A percentile compares a stretch with the other conserved stretches of the same genome.
Evolutionary conservation across 2,329 filamentous ascomycete species (phyloP).

Genomic region (Alternaria triticina): DNA sequence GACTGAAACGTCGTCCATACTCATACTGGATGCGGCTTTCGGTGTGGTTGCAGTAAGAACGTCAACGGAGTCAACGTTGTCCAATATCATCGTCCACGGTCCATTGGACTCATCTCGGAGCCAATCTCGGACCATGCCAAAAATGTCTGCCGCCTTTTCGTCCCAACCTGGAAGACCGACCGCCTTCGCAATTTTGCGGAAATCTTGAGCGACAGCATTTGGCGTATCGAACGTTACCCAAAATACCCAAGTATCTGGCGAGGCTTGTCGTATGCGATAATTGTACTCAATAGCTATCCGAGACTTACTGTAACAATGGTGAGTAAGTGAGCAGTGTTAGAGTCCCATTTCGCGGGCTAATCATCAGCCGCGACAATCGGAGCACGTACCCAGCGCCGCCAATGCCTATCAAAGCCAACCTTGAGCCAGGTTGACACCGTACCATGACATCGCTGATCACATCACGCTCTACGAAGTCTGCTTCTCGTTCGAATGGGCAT

Average conservation of each 20-base stretch:
- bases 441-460: not conserved
- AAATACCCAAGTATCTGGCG: not conserved
- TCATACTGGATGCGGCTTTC: not conserved
- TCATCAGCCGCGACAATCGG: not conserved
- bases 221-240: not conserved
- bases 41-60: slow-evolving; percentile 7
- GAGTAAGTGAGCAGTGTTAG: not conserved
- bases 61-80: slow-evolving; percentile 36
- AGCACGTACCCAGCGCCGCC: not conserved
- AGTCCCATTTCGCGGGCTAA: not conserved
- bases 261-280: not conserved
- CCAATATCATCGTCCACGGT: slow-evolving; percentile 41
- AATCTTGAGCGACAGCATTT: slow-evolving; percentile 4
- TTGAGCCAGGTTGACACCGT: not conserved
- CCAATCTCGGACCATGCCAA: slow-evolving; percentile 15
- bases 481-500: not conserved
- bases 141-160: slow-evolving; percentile 29
- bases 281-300: not conserved
- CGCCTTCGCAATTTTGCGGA: slow-evolving; percentile 34
- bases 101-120: slow-evolving; percentile 29
- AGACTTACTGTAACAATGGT: not conserved
- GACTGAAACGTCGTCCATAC: not conserved
- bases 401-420: not conserved
- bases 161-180: slow-evolving; percentile 30
- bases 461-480: not conserved